These are phyloP conservation scores for Cladosporium austrohemisphaericum DNA, from an alignment of 2,329 filamentous ascomycete genomes.

Conservation along the genomic window DNA sequence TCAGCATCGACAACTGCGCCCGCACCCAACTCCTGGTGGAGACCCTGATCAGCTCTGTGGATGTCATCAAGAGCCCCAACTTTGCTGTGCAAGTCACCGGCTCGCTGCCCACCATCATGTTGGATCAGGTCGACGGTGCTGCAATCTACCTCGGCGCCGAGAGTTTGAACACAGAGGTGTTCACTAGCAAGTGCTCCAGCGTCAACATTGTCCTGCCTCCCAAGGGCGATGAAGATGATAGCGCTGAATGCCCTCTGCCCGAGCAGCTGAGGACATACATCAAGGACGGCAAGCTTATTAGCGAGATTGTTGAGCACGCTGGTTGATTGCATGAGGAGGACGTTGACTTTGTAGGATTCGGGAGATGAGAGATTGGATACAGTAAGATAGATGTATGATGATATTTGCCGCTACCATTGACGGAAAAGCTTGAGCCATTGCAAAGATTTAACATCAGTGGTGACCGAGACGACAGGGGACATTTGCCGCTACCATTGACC, in stretches of 20 bases:
- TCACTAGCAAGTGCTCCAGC: conserved; percentile 80
- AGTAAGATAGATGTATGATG: conserved; percentile 13
- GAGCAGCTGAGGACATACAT: conserved; percentile 83
- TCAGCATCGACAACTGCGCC: conserved; percentile 86
- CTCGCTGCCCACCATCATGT: conserved; percentile 76
- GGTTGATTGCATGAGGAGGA: conserved; percentile 51
- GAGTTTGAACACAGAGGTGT: conserved; percentile 74
- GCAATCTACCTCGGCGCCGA: conserved; percentile 81
- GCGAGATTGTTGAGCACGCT: conserved; percentile 92
- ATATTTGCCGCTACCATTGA: not conserved
- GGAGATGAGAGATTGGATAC: not conserved
- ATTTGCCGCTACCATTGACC: not conserved
- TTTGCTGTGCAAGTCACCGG: conserved; percentile 84
- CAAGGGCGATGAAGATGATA: conserved; percentile 64
- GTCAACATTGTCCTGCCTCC: conserved; percentile 84
- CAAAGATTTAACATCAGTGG: too few species aligned
- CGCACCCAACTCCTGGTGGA: conserved; percentile 84
- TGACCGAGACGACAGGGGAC: conserved; percentile 13
- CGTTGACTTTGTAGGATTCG: conserved; percentile 5
- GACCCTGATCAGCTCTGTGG: conserved; percentile 82
- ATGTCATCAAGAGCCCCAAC: conserved; percentile 91
- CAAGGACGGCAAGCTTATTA: conserved; percentile 74
- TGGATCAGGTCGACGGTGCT: conserved; percentile 91
- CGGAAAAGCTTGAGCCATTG: too few species aligned
- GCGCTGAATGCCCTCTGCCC: conserved; percentile 79